Evolutionary conservation across 768 basidiomycete species (phyloP), one percentile per base, ranked within the genome.

Genomic region (Termitomyces sp.): DNA sequence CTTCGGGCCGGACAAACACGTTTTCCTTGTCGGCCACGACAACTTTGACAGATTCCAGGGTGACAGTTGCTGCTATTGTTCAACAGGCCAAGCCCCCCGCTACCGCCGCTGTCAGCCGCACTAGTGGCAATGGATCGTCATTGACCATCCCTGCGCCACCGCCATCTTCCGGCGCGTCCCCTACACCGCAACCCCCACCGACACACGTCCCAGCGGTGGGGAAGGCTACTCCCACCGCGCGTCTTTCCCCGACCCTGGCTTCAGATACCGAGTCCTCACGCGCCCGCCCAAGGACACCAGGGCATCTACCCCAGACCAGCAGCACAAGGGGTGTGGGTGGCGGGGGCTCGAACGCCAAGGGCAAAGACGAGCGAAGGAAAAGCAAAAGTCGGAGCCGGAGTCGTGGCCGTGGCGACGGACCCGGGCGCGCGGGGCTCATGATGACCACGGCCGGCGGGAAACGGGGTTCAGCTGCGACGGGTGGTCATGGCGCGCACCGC

Each of bases 301-400:
- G 54, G 5, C 51, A 49, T 38, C 44, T 61, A 7, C 54, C 60
- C 16, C 54, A 60, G 48, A 54, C 55, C 1, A 63, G 58, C 52
- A 61, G 60, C 21, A 32, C 56, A 1, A 56, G 61, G 32, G 59
- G 57, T 23, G 32, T 60, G 32, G 59, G 57, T 23, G 32, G 27
- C 6, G 56, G 43, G 1, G 45, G 56, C 25, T 35, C 49, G 6
- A 53, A 40, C 34, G 31, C 27, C 19, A 53, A 56, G 35, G 37
- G 48, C 41, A 40, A 37, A 37, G 46, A 41, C 16, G 23, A 14
- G 23, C 19, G 5, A n/a, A 63, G 23, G 40, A 56, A 45, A 42
- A 63, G 57, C 43, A 50, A 44, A 27, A 63, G 63, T 31, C 40
- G 59, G 41, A 65, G 62, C 44, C 58, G 60, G 7, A 55, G 54